Base-by-base conservation (phyloP, 768 basidiomycete genomes). In the Chiua virens region DNA sequence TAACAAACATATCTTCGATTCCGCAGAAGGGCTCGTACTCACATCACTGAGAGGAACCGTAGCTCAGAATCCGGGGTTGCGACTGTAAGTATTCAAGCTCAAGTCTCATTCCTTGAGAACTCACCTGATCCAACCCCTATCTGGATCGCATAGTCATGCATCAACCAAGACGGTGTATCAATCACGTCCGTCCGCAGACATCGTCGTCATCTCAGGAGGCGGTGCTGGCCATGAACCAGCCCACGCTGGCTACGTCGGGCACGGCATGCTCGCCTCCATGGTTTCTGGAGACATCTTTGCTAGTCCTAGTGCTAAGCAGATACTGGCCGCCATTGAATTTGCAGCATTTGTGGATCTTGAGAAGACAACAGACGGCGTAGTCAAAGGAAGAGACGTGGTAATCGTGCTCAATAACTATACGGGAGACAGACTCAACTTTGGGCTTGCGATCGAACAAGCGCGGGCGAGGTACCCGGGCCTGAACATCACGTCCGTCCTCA, bases 281-380 rank as follows among this genome's bases (percentile, higher is more conserved):
- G 79, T 83, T 8, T 78, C 76, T n/a, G 83, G 82, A 3, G 81
- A 84, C 44, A 77, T 82, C 18, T 85, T 85, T 58, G 81, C 83
- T 10, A 80, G 77, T 41, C 84, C 82, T 0, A 82, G 79, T 55
- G 79, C 81, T n/a, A 75, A 75, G 42, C 81, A 83, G 61, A 77
- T 85, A 41, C 50, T 76, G n/a, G 68, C 69, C 11, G 75, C 76
- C 4, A 73, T 85, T 50, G 65, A 75, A 39, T 66, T 80, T 35
- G 80, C 79, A 22, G 71, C 76, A 0, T 68, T 68, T 20, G 60
- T 65, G 36, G 59, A 60, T 42, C 63, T 63, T 21, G 67, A 40
- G 45, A 25, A 54, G 34, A 34, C 34, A 15, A 17, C 34, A 32
- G 36, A 18, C 11, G 42, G 43, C 15, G 21, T 22, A 5, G 49